Evolutionary conservation across 768 basidiomycete genomes (phyloP), one percentile per base, ranked within the genome.

Genomic region (Suillus sp.): DNA sequence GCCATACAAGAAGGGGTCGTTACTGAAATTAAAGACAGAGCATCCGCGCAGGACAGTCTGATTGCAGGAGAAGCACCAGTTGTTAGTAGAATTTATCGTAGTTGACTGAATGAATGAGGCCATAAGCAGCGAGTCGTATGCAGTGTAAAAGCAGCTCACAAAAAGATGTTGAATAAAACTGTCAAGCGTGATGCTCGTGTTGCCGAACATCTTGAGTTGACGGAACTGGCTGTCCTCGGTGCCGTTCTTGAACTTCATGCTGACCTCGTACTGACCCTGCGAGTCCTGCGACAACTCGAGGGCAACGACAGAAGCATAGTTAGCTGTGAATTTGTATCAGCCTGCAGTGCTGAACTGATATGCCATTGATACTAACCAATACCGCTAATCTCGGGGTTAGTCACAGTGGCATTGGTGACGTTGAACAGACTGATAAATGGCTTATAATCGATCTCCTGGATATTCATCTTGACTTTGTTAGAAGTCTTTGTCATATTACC

Each of bases 341-440:
- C 1, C 43, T 25, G 9, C 13, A 59, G 22, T 55, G 14, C 59
- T 32, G n/a, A 40, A 40, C 3, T 4, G 40, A 27, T 40, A 11
- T 43, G 22, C 11, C 2, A 14, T 32, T 53, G 18, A 32, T 35
- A 81, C 89, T 71, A 68, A 91, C 90, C 86, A 63, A 92, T 84
- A 54, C 84, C 90, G 60, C 78, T 73, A 63, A 88, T 73, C 63
- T 89, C 83, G 1, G 89, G 89, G 70, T 85, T 79, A 18, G 83
- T 79, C 61, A 83, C 74, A 43, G 80, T 74, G 62, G 88, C 79
- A 59, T 90, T 90, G 20, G 90, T 88, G 72, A 90, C 85, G 66
- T 86, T 85, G 82, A 96, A 90, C 72, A 95, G 77, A 38, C 91
- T 92, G 70, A 95, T 88, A 81, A 95, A 92, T 13, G 93, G 88